Percentiles rank a stretch among this genome's conserved stretches.
These are phyloP conservation scores for Tricholoma furcatifolium DNA, from an alignment of 768 basidiomycete species.

Conservation along the genomic window DNA sequence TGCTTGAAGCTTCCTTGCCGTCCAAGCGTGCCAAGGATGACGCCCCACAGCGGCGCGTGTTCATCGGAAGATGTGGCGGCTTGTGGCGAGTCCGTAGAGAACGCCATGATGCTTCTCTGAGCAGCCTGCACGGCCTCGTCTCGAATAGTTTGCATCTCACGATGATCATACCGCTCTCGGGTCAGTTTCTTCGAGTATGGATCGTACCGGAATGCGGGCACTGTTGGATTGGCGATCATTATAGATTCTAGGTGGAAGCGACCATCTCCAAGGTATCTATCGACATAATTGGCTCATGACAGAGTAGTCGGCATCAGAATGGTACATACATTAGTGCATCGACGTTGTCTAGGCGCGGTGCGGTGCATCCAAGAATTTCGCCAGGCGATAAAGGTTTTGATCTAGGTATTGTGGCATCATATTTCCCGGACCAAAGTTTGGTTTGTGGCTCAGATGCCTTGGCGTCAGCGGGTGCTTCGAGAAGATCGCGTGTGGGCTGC, in stretches of 20 bases:
- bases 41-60: conserved; percentile 68
- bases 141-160: conserved; percentile 78
- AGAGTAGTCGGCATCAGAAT: neutral
- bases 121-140: conserved; percentile 77
- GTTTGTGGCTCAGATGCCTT: conserved; percentile 9
- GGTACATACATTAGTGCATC: conserved; percentile 86
- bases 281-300: neutral
- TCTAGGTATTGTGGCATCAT: conserved; percentile 76
- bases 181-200: conserved; percentile 98
- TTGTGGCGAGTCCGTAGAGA: conserved; percentile 18
- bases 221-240: conserved; percentile 97
- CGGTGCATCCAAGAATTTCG: conserved; percentile 96
- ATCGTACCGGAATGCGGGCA: conserved; percentile 97
- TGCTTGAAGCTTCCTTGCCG: conserved; percentile 92
- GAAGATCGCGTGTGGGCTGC: conserved; percentile 1
- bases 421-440: conserved; percentile 57
- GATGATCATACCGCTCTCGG: conserved; percentile 85
- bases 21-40: conserved; percentile 92
- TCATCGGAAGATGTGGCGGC: conserved; percentile 5
- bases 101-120: conserved; percentile 52
- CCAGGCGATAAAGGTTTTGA: conserved; percentile 94
- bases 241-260: conserved; percentile 98
- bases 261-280: conserved; percentile 94
- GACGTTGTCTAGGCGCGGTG: conserved; percentile 71
- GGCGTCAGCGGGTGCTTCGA: conserved; percentile 10